A percentile compares a stretch with the other conserved stretches of the same genome.
These are phyloP conservation scores for Crucibulum laeve DNA, from an alignment of 768 basidiomycete species.

Conservation along the genomic window DNA sequence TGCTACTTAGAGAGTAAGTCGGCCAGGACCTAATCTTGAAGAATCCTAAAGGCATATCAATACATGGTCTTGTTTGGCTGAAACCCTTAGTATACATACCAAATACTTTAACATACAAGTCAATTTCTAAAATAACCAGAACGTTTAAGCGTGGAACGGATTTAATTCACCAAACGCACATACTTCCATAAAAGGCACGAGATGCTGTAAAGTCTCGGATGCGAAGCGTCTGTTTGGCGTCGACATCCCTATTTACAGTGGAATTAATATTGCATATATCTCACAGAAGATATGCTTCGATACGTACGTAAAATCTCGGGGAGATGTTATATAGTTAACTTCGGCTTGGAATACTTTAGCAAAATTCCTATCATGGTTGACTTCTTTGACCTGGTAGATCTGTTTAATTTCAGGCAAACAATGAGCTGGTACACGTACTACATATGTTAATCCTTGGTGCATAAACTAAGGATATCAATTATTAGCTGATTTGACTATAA, in stretches of 20 bases:
- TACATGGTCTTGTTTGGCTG: background rate
- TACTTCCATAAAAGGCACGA: slow-evolving; percentile 69
- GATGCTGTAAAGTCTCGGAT: slow-evolving; percentile 62
- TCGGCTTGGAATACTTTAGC: slow-evolving; percentile 71
- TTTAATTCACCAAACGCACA: slow-evolving; percentile 19
- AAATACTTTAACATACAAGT: slow-evolving; percentile 66
- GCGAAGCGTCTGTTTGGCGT: slow-evolving; percentile 72
- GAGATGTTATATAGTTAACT: slow-evolving; percentile 77
- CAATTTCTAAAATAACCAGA: slow-evolving; percentile 45
- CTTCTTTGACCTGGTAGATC: slow-evolving; percentile 57
- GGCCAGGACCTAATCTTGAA: slow-evolving; percentile 64
- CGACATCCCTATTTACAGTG: slow-evolving; percentile 52
- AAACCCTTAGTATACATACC: slow-evolving; percentile 40
- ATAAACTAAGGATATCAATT: slow-evolving; percentile 54
- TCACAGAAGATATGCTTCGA: background rate
- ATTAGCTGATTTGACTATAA: background rate
- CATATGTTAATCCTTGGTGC: slow-evolving; percentile 80
- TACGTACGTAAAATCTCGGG: slow-evolving; percentile 72
- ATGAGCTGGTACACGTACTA: slow-evolving; percentile 39
- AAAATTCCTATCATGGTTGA: slow-evolving; percentile 73
- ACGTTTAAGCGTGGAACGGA: no score
- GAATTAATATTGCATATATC: background rate
- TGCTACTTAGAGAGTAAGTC: background rate
- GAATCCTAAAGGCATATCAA: slow-evolving; percentile 45
- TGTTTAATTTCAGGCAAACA: background rate